Conservation (phyloP, 2,329 filamentous ascomycete genomes). For the Colletotrichum aenigma region DNA sequence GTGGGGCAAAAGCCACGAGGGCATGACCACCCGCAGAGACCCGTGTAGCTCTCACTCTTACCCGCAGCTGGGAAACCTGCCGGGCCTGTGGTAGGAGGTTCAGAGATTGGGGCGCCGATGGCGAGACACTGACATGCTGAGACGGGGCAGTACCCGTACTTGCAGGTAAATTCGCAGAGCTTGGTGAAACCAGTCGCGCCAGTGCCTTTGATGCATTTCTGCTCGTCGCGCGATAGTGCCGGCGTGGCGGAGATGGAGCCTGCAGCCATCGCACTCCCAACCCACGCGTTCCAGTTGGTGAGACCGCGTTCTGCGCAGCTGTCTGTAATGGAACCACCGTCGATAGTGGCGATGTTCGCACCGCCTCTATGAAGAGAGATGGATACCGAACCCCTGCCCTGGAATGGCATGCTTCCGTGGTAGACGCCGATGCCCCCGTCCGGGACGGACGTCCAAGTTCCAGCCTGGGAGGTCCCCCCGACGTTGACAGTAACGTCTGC, state of each 20-base stretch:
- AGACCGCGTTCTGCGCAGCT: background rate
- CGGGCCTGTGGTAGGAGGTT: background rate
- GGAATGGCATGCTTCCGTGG: constrained; percentile 27
- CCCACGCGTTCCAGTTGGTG: constrained; percentile 14
- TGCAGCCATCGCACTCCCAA: background rate
- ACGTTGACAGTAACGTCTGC: constrained; percentile 27
- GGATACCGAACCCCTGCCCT: constrained; percentile 22
- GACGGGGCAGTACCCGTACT: constrained; percentile 26
- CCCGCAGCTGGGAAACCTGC: background rate
- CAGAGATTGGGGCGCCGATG: background rate
- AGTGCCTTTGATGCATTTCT: constrained; percentile 28
- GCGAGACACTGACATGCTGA: background rate
- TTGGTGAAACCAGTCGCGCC: constrained; percentile 35
- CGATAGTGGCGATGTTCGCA: background rate
- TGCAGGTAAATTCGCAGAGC: constrained; percentile 36
- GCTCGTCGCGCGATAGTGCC: background rate
- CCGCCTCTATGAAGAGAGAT: constrained; percentile 30
- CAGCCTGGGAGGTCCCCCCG: constrained; percentile 17
- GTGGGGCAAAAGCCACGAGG: constrained; percentile 48
- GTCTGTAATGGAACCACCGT: background rate
- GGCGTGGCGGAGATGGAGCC: background rate
- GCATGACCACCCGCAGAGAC: constrained; percentile 32
- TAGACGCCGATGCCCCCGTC: constrained; percentile 27
- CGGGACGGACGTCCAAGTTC: background rate
- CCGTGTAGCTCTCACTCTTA: background rate